Percentiles rank a stretch among this genome's conserved stretches.
phyloP scores from a whole-genome alignment of 306 rosid species.

The Casuarina equisetifolia region DNA sequence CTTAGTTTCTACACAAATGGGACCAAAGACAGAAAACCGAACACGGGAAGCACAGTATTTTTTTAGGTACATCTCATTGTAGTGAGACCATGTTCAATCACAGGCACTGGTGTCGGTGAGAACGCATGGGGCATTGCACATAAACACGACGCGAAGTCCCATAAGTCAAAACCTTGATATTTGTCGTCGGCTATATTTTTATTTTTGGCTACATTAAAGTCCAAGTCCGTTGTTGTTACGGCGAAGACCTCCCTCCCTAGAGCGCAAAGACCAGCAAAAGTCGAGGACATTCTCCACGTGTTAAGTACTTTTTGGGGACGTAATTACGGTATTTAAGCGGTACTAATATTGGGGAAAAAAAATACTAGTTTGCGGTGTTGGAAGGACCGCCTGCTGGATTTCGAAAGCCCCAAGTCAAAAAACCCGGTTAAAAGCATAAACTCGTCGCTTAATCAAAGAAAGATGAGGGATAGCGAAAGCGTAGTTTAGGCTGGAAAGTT shows the following conservation, averaged over 20 bases:
- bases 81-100: neutral
- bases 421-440: conserved; percentile 41
- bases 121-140: conserved; percentile 25
- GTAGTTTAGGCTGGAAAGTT: conserved; percentile 60
- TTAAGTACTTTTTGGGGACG: neutral
- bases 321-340: neutral
- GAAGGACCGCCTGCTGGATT: conserved; percentile 32
- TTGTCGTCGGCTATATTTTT: conserved; percentile 38
- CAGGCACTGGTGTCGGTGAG: neutral
- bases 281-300: conserved; percentile 44
- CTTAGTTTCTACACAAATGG: neutral
- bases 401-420: conserved; percentile 58
- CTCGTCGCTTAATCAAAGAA: conserved; percentile 47
- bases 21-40: conserved; percentile 17
- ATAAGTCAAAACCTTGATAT: conserved; percentile 78
- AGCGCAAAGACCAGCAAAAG: conserved; percentile 8
- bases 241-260: conserved; percentile 36
- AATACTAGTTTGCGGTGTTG: conserved; percentile 22
- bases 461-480: conserved; percentile 40
- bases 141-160: conserved; percentile 41
- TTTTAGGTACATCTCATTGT: conserved; percentile 1
- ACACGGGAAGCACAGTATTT: conserved; percentile 42
- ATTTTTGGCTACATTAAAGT: conserved; percentile 27
- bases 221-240: conserved; percentile 78
- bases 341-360: neutral